Evolutionary conservation across 352 stramenopile genomes (phyloP), one percentile per base, ranked within the genome.

Genomic region (Pythium apleroticum): DNA sequence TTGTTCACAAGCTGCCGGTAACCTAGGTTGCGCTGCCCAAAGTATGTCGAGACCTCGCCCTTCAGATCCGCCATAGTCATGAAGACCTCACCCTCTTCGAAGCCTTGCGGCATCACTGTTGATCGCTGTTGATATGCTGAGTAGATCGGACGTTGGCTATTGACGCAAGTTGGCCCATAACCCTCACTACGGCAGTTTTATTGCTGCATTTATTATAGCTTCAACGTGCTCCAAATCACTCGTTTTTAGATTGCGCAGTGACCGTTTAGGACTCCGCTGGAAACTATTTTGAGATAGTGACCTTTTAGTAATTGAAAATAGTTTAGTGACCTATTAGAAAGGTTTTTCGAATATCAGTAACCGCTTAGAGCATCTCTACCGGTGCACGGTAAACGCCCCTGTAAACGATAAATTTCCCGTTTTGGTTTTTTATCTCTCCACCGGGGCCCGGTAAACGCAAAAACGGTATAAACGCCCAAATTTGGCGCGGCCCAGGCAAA

Each of bases 1-100:
- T 63, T 56, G 45, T 63, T 63, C 0, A 50, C 33, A 11, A 31
- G 49, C 17, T 33, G n/a, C 11, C 39, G 39, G 24, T 39, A 57
- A 12, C 57, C 57, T 6, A 41, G 15, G 11, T 63, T 56, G 19
- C 45, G 43, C 10, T 48, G 45, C 3, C 27, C 20, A n/a, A 63
- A 63, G 30, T 57, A 57, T 10, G 8, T 22, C 1, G 45, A 14
- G 25, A 63, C 33, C 9, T 48, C 57, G 4, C 28, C 28, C 31
- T 57, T 31, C 17, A 63, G 10, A 4, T 50, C 46, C 0, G 45
- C 31, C 57, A 63, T 63, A 0, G 57, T 57, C 4, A 7, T 7
- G 54, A 60, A 60, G 12, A 50, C 25, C 45, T 52, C 41, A 45
- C 28, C 55, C 3, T 30, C 39, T 31, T 53, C 39, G 12, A 48